Base-by-base conservation (phyloP, 352 stramenopile genomes). In the Globisporangium irregulare region DNA sequence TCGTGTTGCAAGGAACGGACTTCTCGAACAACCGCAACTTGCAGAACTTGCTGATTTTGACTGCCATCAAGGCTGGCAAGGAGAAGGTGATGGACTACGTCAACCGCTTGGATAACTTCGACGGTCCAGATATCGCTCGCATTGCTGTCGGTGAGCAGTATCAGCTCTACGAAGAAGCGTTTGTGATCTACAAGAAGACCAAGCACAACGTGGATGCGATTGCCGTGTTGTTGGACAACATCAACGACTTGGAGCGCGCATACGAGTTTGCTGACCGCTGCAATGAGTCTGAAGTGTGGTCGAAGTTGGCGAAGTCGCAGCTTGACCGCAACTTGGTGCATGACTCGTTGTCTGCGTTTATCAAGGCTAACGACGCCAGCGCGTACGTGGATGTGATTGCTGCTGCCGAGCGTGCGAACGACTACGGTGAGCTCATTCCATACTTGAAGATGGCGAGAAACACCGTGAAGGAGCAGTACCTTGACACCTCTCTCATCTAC, bases 1-100 rank as follows among this genome's bases (percentile, higher is more conserved):
- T 99, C 69, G 97, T 99, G 58, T 86, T 99, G 8, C 98, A 99
- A 82, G 98, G 98, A 69, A 98, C 94, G 20, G 98, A 99, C 76
- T 99, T 99, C 77, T 99, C 96, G 25, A 93, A 97, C 77, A 99
- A 99, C 95, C 98, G 98, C 76, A 99, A 99, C 77, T 77, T 99
- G 66, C 98, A 99, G 82, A 99, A 99, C 82, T 78, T 99, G 70
- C 81, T 99, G 62, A 99, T 99, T 77, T 88, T 99, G 66, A 99
- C 98, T 48, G 98, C 98, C 36, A 99, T 99, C 68, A 98, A 99
- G 78, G 97, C 97, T 56, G 95, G 98, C 71, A 94, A 98, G 74
- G 96, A 98, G 67, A 98, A 98, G 79, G 98, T 99, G 60, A 98
- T 99, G 84, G 97, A 99, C 71, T 99, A 99, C 86, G 98, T 99